phyloP scores from a whole-genome alignment of 164 flowering plant species.

The Magnolia changhungtana region DNA sequence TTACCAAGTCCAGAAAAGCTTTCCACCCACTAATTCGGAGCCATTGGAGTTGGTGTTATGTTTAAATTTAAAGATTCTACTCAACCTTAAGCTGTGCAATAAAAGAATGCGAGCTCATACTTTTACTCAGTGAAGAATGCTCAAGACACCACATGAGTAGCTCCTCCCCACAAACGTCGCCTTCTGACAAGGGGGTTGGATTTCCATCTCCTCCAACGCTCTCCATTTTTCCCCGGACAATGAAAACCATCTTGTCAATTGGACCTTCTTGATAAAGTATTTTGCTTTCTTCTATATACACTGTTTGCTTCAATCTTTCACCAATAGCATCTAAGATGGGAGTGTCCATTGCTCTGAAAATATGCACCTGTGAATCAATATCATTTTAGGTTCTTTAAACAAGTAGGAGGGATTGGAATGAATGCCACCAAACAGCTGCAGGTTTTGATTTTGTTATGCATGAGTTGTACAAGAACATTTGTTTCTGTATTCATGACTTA shows the following conservation, averaged over 20 bases:
- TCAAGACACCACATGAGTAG: constrained; percentile 87
- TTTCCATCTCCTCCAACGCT: constrained; percentile 47
- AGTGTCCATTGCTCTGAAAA: constrained; percentile 65
- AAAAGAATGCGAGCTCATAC: constrained; percentile 21
- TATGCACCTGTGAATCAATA: constrained; percentile 47
- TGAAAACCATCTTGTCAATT: constrained; percentile 63
- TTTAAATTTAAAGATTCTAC: no score
- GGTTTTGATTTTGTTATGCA: no score
- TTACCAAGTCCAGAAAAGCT: not conserved
- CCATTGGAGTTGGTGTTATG: not conserved
- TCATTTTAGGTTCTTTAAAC: not conserved
- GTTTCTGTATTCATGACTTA: no score
- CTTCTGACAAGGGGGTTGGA: constrained; percentile 46
- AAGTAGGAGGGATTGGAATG: not conserved
- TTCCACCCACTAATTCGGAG: not conserved
- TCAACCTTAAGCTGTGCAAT: not conserved
- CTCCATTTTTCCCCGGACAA: constrained; percentile 67
- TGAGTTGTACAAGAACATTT: no score
- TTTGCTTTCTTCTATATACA: constrained; percentile 60
- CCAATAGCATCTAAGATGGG: constrained; percentile 67
- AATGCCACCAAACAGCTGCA: not conserved
- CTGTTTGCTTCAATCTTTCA: constrained; percentile 61
- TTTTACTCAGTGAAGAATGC: constrained; percentile 50
- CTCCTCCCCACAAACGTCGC: constrained; percentile 84
- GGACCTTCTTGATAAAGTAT: constrained; percentile 49